A percentile compares a stretch with the other conserved stretches of the same genome.
Evolutionary conservation across 345 rosid genomes (phyloP).

Genomic region (Populus tremula): DNA sequence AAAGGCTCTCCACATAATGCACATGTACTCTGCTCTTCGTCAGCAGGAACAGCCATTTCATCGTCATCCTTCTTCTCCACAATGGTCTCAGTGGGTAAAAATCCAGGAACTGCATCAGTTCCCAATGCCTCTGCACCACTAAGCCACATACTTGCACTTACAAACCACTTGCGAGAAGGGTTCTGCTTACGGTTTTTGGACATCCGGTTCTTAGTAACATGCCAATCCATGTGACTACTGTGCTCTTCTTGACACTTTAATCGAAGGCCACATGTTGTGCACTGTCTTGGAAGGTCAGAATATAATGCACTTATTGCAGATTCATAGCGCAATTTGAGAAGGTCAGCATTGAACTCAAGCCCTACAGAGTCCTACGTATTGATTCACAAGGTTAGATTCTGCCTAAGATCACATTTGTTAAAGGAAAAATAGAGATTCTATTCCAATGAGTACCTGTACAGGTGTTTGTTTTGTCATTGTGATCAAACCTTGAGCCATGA

Average conservation of each 20-base stretch:
- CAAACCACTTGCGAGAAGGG: slow-evolving; percentile 97
- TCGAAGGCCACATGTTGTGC: slow-evolving; percentile 94
- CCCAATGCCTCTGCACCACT: slow-evolving; percentile 98
- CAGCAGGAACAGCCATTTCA: slow-evolving; percentile 97
- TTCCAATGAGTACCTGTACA: slow-evolving; percentile 60
- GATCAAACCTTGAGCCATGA: slow-evolving; percentile 90
- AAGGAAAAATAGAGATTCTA: not conserved
- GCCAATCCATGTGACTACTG: slow-evolving; percentile 99
- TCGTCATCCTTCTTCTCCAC: slow-evolving; percentile 84
- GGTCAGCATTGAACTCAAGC: slow-evolving; percentile 75
- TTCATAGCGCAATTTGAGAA: slow-evolving; percentile 77
- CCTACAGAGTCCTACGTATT: slow-evolving; percentile 63
- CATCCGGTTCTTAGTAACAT: slow-evolving; percentile 95
- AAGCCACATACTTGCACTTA: slow-evolving; percentile 92
- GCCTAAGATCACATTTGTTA: slow-evolving; percentile 2
- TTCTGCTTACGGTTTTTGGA: slow-evolving; percentile 94
- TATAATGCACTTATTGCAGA: slow-evolving; percentile 73
- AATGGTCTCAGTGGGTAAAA: slow-evolving; percentile 61
- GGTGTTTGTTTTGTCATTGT: slow-evolving; percentile 58
- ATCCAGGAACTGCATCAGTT: slow-evolving; percentile 87
- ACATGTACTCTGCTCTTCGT: slow-evolving; percentile 85
- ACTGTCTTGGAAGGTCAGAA: slow-evolving; percentile 91
- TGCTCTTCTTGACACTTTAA: slow-evolving; percentile 94
- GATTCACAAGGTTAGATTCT: slow-evolving; percentile 30
- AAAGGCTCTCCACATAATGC: slow-evolving; percentile 96